Base-by-base conservation (phyloP, 345 rosid species). In the Linum tenue region DNA sequence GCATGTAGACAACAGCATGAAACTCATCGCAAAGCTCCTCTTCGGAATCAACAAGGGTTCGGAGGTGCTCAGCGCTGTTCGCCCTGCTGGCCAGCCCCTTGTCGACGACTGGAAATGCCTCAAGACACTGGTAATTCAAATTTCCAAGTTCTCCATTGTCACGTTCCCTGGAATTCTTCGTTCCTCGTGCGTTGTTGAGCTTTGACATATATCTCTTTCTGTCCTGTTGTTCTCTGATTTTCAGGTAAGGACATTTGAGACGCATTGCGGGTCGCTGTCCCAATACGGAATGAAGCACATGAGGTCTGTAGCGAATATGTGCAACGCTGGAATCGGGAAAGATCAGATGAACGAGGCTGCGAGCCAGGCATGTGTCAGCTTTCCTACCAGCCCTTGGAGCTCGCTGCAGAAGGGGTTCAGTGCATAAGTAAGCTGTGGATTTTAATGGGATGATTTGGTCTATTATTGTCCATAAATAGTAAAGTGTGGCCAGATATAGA, bases 261-360 rank as follows among this genome's bases (percentile, higher is more conserved):
- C 72, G 41, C 84, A 89, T 12, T 95, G 99, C 39, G 99, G 99
- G 69, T 84, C 96, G 42, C 67, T 95, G 51, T 80, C 95, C 39
- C 92, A 89, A 69, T 95, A 95, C 7, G 99, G 99, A 62, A 95
- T 95, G 95, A 91, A 89, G 72, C 94, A 95, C 79, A 95, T 83
- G 95, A 86, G 96, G 16, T 87, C 97, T 36, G 31, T 95, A 15
- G 99, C 91, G 55, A 95, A 95, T 80, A 65, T 95, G 8, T 95
- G 99, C 84, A 91, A 89, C 69, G 87, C 85, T 37, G 90, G 97
- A 72, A 76, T 89, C 66, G 69, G n/a, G 16, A 63, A 66, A 8
- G 82, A 81, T 65, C 88, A 84, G 69, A 83, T 95, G 95, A 79
- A 70, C 0, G 97, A 89, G 72, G 96, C 91, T 69, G 77, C 99